A percentile compares a stretch with the other conserved stretches of the same genome.
Conservation (phyloP, 768 basidiomycete genomes). For the Cantharellus cinnabarinus region DNA sequence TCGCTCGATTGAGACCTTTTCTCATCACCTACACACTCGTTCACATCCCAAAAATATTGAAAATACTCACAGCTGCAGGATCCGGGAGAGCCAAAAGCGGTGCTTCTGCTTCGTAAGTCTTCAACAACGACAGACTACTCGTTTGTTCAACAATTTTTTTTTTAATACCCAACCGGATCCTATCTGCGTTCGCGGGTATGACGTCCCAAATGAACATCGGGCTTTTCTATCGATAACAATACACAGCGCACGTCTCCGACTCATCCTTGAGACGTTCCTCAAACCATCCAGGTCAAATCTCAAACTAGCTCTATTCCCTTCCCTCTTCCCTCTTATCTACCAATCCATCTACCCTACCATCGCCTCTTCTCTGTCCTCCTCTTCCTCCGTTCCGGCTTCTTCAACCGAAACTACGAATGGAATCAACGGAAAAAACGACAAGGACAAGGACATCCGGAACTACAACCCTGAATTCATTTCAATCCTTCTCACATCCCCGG, state of each 20-base stretch:
- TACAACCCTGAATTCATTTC: neutral
- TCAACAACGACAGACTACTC: no score
- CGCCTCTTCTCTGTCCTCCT: neutral
- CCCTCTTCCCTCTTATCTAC: slow-evolving; percentile 5
- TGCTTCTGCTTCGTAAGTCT: no score
- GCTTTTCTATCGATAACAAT: neutral
- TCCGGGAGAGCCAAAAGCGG: no score
- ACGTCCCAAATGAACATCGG: no score
- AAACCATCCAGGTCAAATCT: neutral
- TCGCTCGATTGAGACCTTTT: neutral
- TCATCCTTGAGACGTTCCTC: neutral
- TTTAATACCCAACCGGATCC: no score
- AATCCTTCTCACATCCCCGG: slow-evolving; percentile 4
- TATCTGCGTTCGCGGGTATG: no score
- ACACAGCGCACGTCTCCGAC: neutral
- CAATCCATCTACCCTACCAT: neutral
- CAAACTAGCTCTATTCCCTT: slow-evolving; percentile 4
- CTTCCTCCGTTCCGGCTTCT: neutral
- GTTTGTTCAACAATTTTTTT: no score
- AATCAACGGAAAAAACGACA: neutral
- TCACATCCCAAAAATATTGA: neutral
- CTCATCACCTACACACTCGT: neutral
- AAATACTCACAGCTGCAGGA: no score
- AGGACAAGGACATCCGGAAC: no score
- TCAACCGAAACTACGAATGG: neutral